Percentiles rank a stretch among this genome's conserved stretches.
Conservation (phyloP, 805 yeast species). For the Peterozyma toletana region DNA sequence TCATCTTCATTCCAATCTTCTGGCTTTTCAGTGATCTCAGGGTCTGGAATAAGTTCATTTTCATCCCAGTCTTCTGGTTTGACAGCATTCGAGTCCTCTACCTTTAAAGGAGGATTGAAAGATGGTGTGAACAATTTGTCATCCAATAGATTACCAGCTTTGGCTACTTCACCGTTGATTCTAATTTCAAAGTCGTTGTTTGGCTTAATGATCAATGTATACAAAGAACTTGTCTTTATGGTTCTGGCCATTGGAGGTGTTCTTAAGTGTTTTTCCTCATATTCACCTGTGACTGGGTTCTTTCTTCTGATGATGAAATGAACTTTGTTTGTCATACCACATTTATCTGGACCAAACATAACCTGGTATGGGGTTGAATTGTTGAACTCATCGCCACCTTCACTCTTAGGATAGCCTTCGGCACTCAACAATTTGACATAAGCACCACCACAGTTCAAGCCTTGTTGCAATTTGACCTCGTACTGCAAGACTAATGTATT, state of each 20-base stretch:
- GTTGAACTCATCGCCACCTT: slow-evolving; percentile 41
- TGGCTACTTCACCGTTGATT: slow-evolving; percentile 68
- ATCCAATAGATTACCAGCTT: slow-evolving; percentile 61
- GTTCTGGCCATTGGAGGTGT: slow-evolving; percentile 62
- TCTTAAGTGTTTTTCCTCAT: slow-evolving; percentile 62
- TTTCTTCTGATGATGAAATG: slow-evolving; percentile 66
- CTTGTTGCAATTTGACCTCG: slow-evolving; percentile 79
- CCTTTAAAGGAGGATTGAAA: slow-evolving; percentile 57
- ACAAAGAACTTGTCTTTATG: slow-evolving; percentile 54
- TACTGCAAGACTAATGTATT: slow-evolving; percentile 78
- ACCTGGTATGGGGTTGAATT: slow-evolving; percentile 70
- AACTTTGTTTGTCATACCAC: slow-evolving; percentile 75
- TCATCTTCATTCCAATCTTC: slow-evolving; percentile 78
- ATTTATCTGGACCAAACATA: slow-evolving; percentile 93
- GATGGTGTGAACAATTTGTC: slow-evolving; percentile 54
- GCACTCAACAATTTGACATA: slow-evolving; percentile 66
- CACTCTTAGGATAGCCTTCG: slow-evolving; percentile 27
- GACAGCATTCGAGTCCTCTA: slow-evolving; percentile 46
- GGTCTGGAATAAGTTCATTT: slow-evolving; percentile 58
- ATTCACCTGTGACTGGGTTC: slow-evolving; percentile 44
- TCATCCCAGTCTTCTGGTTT: slow-evolving; percentile 88
- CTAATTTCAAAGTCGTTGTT: slow-evolving; percentile 72
- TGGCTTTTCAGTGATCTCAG: slow-evolving; percentile 57
- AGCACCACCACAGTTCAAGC: slow-evolving; percentile 83
- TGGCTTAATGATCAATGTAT: slow-evolving; percentile 67